Conservation (phyloP, 768 basidiomycete genomes). For the Calocybe indica region DNA sequence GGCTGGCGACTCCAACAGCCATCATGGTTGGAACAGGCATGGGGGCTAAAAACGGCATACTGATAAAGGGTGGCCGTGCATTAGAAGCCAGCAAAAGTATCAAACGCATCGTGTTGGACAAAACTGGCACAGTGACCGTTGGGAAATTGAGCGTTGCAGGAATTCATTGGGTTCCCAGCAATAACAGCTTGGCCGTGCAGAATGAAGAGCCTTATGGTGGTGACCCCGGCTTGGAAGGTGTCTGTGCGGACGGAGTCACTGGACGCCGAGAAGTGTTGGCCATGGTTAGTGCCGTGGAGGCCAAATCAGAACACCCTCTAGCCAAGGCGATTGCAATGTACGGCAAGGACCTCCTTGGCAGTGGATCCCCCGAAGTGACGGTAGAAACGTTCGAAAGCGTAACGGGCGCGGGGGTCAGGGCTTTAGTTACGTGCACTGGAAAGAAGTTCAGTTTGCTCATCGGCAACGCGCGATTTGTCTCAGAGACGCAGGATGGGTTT, state of each 20-base stretch:
- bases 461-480: conserved; percentile 72
- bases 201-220: conserved; percentile 38
- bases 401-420: conserved; percentile 85
- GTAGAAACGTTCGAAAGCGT: conserved; percentile 80
- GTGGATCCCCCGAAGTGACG: conserved; percentile 40
- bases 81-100: conserved; percentile 86
- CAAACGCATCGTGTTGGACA: conserved; percentile 84
- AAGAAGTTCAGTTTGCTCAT: conserved; percentile 58
- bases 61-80: conserved; percentile 96
- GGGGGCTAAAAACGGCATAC: conserved; percentile 92
- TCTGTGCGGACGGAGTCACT: conserved; percentile 61
- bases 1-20: conserved; percentile 93
- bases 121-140: conserved; percentile 95
- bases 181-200: conserved; percentile 7
- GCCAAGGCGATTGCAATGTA: conserved; percentile 88
- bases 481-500: conserved; percentile 40
- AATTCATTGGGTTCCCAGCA: conserved; percentile 62
- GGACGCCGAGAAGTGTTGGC: conserved; percentile 59
- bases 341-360: conserved; percentile 58
- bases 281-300: conserved; percentile 83
- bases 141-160: conserved; percentile 86
- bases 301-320: conserved; percentile 92
- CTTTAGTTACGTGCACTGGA: conserved; percentile 50
- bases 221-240: conserved; percentile 33
- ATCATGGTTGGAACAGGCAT: conserved; percentile 99